phyloP scores from a whole-genome alignment of 257 asterid species.

The Solanum infundibuliforme region DNA sequence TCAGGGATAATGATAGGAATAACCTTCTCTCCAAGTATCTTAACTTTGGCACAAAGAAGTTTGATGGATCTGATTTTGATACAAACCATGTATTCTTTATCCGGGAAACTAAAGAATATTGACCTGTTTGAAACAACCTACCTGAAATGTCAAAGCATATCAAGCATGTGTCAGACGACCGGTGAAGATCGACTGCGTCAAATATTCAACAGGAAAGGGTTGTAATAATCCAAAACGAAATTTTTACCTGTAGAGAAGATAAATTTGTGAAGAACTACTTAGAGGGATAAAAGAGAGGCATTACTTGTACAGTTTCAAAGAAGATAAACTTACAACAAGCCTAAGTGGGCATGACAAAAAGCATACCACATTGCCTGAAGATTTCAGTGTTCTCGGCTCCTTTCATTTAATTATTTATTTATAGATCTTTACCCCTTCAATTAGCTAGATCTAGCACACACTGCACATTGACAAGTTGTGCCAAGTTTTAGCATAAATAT shows the following conservation, averaged over 20 bases:
- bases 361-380: not conserved
- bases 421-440: not conserved
- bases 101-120: not conserved
- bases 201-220: not conserved
- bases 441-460: not conserved
- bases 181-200: not conserved
- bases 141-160: slow-evolving; percentile 3
- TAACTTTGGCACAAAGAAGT: not conserved
- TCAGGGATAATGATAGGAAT: not conserved
- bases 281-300: not conserved
- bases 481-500: not conserved
- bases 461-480: not conserved
- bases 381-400: not conserved
- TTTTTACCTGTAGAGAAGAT: not conserved
- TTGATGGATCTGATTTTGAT: not conserved
- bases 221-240: not conserved
- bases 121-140: not conserved
- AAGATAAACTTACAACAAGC: not conserved
- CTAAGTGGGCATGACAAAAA: not conserved
- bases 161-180: not conserved
- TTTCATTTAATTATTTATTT: not conserved
- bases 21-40: not conserved
- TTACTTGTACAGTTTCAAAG: not conserved
- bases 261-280: not conserved
- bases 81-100: not conserved